phyloP scores from a whole-genome alignment of 75 land plant species.

The Pinus albicaulis region DNA sequence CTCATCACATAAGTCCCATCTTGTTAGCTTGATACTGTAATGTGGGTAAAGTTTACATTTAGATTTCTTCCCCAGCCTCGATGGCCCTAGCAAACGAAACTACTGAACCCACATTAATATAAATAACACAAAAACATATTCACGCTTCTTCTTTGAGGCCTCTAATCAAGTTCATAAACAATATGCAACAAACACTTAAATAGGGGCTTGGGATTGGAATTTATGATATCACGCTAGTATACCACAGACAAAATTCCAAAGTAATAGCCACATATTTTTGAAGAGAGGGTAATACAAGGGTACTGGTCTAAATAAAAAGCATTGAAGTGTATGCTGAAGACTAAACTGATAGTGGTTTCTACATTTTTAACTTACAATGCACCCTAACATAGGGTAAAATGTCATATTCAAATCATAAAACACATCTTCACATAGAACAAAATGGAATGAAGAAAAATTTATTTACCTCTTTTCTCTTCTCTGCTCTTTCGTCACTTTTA shows the following conservation, averaged over 20 bases:
- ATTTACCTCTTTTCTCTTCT: constrained; percentile 79
- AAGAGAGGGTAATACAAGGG: not conserved
- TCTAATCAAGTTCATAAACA: not conserved
- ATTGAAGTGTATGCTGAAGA: not conserved
- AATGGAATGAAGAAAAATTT: not conserved
- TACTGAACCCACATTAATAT: not conserved
- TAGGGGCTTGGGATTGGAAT: not conserved
- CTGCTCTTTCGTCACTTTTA: constrained; percentile 75
- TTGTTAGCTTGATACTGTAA: no score
- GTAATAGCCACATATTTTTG: not conserved
- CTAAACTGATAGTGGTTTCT: not conserved
- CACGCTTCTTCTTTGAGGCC: not conserved
- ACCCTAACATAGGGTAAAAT: not conserved
- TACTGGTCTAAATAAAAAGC: not conserved
- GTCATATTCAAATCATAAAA: not conserved
- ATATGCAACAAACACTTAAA: not conserved
- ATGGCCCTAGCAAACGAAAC: not conserved
- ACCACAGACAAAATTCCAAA: not conserved
- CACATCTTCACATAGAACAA: not conserved
- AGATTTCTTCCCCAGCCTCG: not conserved
- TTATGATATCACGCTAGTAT: not conserved
- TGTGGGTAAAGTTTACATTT: no score
- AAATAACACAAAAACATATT: not conserved
- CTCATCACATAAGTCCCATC: no score
- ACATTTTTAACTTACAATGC: not conserved